A percentile compares a stretch with the other conserved stretches of the same genome.
phyloP scores from a whole-genome alignment of 139 green algal species.

The Trebouxia sp. region DNA sequence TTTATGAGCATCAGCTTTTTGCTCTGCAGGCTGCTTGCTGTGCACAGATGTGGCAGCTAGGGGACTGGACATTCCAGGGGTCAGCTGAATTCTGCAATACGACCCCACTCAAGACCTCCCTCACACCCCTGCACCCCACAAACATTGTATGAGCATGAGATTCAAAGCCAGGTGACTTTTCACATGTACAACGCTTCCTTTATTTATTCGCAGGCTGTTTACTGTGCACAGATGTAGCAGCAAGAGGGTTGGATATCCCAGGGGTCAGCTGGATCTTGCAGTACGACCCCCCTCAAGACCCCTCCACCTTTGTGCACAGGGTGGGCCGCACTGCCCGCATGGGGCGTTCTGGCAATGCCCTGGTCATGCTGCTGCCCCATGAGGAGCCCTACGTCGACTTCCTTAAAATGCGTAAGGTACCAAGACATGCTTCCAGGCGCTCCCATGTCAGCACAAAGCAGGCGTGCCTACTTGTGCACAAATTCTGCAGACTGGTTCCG shows the following conservation, averaged over 20 bases:
- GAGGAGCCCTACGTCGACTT: slow-evolving; percentile 92
- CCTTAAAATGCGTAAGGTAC: slow-evolving; percentile 75
- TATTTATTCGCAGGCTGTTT: slow-evolving; percentile 57
- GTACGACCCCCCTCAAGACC: slow-evolving; percentile 84
- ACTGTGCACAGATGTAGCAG: slow-evolving; percentile 93
- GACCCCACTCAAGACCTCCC: slow-evolving; percentile 87
- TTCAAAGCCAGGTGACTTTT: too few relatives aligned
- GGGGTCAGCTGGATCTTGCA: slow-evolving; percentile 87
- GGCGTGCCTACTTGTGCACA: too few relatives aligned
- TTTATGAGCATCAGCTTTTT: too few relatives aligned
- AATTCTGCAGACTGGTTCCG: too few relatives aligned
- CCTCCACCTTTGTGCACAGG: slow-evolving; percentile 80
- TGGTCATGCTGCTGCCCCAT: slow-evolving; percentile 74
- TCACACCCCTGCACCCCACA: too few relatives aligned
- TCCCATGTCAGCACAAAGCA: too few relatives aligned
- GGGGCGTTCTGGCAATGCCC: slow-evolving; percentile 75
- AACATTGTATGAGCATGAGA: too few relatives aligned
- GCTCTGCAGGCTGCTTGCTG: slow-evolving; percentile 69
- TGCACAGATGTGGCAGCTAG: too few relatives aligned
- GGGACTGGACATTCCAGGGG: too few relatives aligned
- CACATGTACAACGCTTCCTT: too few relatives aligned
- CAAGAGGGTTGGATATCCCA: slow-evolving; percentile 92
- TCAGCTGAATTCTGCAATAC: too few relatives aligned
- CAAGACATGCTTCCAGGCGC: too few relatives aligned
- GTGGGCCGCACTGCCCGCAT: slow-evolving; percentile 92